These are phyloP conservation scores for Paecilomyces dactylethromorphus DNA, from an alignment of 2,329 filamentous ascomycete species.

Conservation along the genomic window DNA sequence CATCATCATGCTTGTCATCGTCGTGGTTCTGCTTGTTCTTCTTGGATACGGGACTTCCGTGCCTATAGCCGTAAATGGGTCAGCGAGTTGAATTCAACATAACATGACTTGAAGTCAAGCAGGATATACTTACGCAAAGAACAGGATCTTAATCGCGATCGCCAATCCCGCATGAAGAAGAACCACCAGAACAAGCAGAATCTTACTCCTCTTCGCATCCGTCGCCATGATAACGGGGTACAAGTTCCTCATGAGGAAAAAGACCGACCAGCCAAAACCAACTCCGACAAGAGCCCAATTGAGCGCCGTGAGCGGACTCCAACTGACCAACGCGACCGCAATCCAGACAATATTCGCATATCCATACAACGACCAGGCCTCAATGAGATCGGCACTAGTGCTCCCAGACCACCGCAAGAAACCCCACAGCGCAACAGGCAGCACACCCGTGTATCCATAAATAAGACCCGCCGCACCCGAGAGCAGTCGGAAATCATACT, in stretches of 20 bases:
- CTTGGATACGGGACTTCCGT: constrained; percentile 56
- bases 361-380: constrained; percentile 93
- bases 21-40: constrained; percentile 30
- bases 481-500: constrained; percentile 84
- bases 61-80: constrained; percentile 27
- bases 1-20: constrained; percentile 19
- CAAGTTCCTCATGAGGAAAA: constrained; percentile 77
- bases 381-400: constrained; percentile 84
- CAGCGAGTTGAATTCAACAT: constrained; percentile 1
- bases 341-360: constrained; percentile 98
- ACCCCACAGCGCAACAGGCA: constrained; percentile 80
- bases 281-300: constrained; percentile 93
- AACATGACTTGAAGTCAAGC: background rate
- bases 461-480: constrained; percentile 86
- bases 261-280: constrained; percentile 74
- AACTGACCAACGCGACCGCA: constrained; percentile 83
- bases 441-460: constrained; percentile 87
- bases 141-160: constrained; percentile 91
- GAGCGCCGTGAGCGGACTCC: constrained; percentile 75
- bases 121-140: constrained; percentile 63
- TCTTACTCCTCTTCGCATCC: constrained; percentile 84
- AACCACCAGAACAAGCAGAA: constrained; percentile 76
- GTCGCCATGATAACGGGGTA: constrained; percentile 90
- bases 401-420: constrained; percentile 92
- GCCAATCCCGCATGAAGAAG: constrained; percentile 81